phyloP scores from a whole-genome alignment of 176 grass and related monocot genomes.

The Pontederia crassipes region DNA sequence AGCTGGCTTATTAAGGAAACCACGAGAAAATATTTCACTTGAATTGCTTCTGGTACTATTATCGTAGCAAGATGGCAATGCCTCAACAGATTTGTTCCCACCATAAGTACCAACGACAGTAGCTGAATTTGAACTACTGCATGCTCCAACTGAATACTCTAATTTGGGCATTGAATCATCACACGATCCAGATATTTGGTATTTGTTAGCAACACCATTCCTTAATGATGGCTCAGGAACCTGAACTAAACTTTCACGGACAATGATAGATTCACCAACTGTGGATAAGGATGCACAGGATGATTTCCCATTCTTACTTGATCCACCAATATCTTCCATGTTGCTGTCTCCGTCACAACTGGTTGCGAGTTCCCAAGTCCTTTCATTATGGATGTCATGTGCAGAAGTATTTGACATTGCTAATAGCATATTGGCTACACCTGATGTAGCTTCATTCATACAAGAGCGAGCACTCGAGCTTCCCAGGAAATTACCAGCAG shows the following conservation, averaged over 20 bases:
- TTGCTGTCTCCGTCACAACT: not conserved
- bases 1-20: conserved; percentile 50
- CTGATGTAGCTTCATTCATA: conserved; percentile 19
- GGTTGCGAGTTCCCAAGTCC: not conserved
- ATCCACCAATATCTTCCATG: not conserved
- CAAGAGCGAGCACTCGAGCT: conserved; percentile 13
- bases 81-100: conserved; percentile 7
- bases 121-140: not conserved
- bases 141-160: not conserved
- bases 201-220: conserved; percentile 11
- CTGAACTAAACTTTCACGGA: conserved; percentile 21
- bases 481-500: conserved; percentile 19
- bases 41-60: conserved; percentile 35
- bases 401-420: not conserved
- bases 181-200: not conserved
- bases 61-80: conserved; percentile 1
- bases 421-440: conserved; percentile 3
- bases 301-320: not conserved
- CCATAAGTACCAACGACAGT: conserved; percentile 3
- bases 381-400: not conserved
- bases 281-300: no score
- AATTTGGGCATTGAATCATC: not conserved
- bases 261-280: not conserved
- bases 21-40: conserved; percentile 38
- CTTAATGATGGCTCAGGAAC: conserved; percentile 33